Evolutionary conservation across 1,284 basidiomycete species (phyloP).

Genomic region (Moesziomyces antarcticus): DNA sequence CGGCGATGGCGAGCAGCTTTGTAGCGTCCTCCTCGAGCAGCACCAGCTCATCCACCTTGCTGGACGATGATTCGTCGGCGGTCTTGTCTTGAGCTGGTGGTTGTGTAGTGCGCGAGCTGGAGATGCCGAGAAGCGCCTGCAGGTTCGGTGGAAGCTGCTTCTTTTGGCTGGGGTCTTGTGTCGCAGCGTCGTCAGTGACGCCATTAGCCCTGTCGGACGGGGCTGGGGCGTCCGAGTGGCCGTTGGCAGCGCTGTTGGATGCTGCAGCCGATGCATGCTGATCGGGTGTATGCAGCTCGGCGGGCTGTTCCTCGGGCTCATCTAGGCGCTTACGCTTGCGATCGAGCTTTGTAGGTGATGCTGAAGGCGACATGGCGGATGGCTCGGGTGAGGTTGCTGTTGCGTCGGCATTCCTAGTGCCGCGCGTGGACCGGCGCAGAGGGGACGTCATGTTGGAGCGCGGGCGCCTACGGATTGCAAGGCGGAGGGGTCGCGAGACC

Average conservation of each 20-base stretch:
- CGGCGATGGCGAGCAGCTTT: slow-evolving; percentile 18
- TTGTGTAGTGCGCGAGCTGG: slow-evolving; percentile 9
- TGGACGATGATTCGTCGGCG: slow-evolving; percentile 1
- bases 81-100: background rate
- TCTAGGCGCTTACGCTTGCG: slow-evolving; percentile 42
- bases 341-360: slow-evolving; percentile 34
- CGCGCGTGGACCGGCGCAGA: slow-evolving; percentile 35
- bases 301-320: slow-evolving; percentile 4
- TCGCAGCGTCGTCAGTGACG: background rate
- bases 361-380: slow-evolving; percentile 18
- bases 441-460: slow-evolving; percentile 26
- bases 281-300: background rate
- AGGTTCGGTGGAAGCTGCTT: slow-evolving; percentile 22
- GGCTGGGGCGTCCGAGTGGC: background rate
- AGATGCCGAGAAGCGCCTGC: slow-evolving; percentile 30
- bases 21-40: slow-evolving; percentile 21
- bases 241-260: background rate
- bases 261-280: background rate
- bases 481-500: background rate
- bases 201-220: slow-evolving; percentile 6
- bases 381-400: slow-evolving; percentile 42
- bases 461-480: background rate
- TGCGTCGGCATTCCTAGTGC: slow-evolving; percentile 26
- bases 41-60: slow-evolving; percentile 21
- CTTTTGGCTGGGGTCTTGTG: background rate